Percentiles rank a stretch among this genome's conserved stretches.
Conservation (phyloP, 2,329 filamentous ascomycete species). For the Fusarium guadeloupense region DNA sequence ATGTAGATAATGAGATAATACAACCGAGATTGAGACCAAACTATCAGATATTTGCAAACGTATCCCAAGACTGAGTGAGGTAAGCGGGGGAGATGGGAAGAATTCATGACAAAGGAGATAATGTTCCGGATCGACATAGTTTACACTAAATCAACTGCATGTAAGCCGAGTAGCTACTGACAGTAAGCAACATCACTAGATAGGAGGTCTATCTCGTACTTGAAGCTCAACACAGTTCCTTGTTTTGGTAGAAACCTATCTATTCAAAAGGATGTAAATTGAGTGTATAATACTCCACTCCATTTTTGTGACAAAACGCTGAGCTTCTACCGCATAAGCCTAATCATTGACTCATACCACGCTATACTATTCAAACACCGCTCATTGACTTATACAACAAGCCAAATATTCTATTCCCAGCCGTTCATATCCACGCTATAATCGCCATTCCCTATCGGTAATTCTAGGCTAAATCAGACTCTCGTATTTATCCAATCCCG, state of each 20-base stretch:
- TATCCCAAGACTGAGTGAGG: neutral
- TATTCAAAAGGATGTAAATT: too few species aligned
- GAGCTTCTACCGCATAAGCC: neutral
- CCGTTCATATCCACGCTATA: slow-evolving; percentile 3
- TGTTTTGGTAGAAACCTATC: too few species aligned
- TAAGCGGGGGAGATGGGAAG: neutral
- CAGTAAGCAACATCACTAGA: too few species aligned
- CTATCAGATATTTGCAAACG: neutral
- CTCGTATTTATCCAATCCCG: slow-evolving; percentile 73
- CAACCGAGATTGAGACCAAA: neutral
- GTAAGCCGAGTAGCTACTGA: neutral
- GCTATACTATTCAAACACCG: neutral
- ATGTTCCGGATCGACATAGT: neutral
- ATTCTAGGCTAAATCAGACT: slow-evolving; percentile 63
- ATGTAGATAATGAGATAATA: neutral
- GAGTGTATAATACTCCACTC: neutral
- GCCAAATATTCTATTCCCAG: slow-evolving; percentile 8
- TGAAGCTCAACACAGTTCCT: too few species aligned
- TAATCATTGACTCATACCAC: neutral
- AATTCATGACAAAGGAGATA: neutral
- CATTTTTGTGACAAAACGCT: neutral
- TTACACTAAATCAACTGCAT: neutral
- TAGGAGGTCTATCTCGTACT: too few species aligned
- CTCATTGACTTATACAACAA: neutral
- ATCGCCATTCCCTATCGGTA: neutral